phyloP scores from a whole-genome alignment of 768 basidiomycete genomes.

The Suillus subluteus region DNA sequence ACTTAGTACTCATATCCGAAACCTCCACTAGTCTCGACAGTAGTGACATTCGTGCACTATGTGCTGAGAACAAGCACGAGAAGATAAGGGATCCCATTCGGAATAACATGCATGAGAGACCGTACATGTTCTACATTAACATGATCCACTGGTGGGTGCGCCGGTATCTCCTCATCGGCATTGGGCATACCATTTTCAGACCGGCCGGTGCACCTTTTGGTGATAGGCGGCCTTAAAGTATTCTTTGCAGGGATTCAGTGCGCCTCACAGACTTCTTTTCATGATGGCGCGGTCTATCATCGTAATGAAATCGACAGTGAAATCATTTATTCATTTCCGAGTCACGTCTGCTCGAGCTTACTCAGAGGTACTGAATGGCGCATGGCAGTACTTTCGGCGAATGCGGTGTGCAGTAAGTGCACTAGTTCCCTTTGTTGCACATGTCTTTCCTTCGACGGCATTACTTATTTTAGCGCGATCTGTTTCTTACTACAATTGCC shows the following conservation, averaged over 20 bases:
- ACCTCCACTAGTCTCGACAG: not conserved
- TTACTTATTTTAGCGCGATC: constrained; percentile 25
- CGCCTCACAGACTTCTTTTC: not conserved
- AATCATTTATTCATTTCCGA: not conserved
- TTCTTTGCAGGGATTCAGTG: not conserved
- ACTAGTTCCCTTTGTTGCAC: not conserved
- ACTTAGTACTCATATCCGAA: not conserved
- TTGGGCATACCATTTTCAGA: not conserved
- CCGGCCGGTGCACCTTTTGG: not conserved
- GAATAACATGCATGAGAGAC: constrained; percentile 9
- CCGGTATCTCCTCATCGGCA: not conserved
- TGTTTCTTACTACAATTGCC: constrained; percentile 33
- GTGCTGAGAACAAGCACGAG: not conserved
- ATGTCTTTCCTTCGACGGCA: constrained; percentile 56
- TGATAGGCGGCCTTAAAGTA: not conserved
- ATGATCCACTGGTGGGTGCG: not conserved
- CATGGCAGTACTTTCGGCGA: not conserved
- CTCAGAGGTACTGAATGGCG: not conserved
- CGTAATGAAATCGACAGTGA: not conserved
- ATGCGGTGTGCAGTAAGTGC: not conserved
- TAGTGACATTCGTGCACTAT: not conserved
- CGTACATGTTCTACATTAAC: not conserved
- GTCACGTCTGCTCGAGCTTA: not conserved
- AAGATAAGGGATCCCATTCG: not conserved
- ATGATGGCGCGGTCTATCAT: not conserved